phyloP scores from a whole-genome alignment of 129 eudicot species.

The Erigeron canadensis region DNA sequence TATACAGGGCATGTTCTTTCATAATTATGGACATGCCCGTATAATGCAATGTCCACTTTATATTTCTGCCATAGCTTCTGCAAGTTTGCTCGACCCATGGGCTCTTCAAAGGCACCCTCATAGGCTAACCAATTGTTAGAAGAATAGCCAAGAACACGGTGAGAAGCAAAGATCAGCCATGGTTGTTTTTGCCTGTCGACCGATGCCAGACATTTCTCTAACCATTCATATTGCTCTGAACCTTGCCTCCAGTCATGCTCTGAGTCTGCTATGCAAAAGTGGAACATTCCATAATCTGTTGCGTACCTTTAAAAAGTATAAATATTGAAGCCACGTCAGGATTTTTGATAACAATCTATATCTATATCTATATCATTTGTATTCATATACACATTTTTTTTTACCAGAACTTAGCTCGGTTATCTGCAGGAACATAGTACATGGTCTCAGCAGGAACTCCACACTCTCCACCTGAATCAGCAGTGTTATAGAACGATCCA shows the following conservation, averaged over 20 bases:
- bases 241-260: slow-evolving; percentile 85
- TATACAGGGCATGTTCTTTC: slow-evolving; percentile 75
- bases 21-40: slow-evolving; percentile 68
- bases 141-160: slow-evolving; percentile 73
- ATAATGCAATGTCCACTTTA: slow-evolving; percentile 73
- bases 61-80: slow-evolving; percentile 72
- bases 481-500: slow-evolving; percentile 48
- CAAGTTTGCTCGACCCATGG: slow-evolving; percentile 68
- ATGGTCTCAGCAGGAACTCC: slow-evolving; percentile 44
- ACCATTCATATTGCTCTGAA: slow-evolving; percentile 57
- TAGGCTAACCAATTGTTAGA: slow-evolving; percentile 39
- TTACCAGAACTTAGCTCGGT: slow-evolving; percentile 76
- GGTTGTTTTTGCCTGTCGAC: slow-evolving; percentile 73
- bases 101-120: slow-evolving; percentile 70
- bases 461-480: slow-evolving; percentile 65
- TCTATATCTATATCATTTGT: too few species aligned
- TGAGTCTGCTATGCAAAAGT: slow-evolving; percentile 72
- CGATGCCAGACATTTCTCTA: slow-evolving; percentile 63
- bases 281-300: slow-evolving; percentile 75
- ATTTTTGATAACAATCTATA: background rate
- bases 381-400: background rate
- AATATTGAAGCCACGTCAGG: background rate
- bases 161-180: slow-evolving; percentile 73
- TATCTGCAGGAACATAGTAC: slow-evolving; percentile 60
- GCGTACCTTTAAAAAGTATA: slow-evolving; percentile 43